Conservation (phyloP, 129 eudicot species). For the Arctium minus region DNA sequence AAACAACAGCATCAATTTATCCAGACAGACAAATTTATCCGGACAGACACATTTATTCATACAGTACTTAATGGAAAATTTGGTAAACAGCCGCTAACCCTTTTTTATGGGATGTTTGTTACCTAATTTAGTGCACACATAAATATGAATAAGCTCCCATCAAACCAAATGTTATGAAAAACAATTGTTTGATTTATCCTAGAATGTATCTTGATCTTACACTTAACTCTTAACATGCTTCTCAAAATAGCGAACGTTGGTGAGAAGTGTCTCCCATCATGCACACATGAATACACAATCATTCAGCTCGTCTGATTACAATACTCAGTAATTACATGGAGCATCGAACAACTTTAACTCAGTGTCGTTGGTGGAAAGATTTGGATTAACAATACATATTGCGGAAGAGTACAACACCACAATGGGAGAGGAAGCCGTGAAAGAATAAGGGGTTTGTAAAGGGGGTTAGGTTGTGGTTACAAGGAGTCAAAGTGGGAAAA, state of each 20-base stretch:
- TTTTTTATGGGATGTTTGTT: background rate
- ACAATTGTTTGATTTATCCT: background rate
- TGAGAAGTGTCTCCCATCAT: background rate
- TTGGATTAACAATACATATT: background rate
- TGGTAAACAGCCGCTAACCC: background rate
- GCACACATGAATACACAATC: background rate
- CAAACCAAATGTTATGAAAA: background rate
- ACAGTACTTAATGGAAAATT: too few species aligned
- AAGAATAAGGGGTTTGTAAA: background rate
- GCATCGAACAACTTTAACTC: background rate
- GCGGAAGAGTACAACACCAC: background rate
- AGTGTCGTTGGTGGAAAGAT: background rate
- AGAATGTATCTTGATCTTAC: background rate
- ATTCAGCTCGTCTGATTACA: background rate
- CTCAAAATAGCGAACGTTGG: background rate
- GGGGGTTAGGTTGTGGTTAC: background rate
- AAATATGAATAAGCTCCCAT: background rate
- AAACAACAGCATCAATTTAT: too few species aligned
- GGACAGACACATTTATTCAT: too few species aligned
- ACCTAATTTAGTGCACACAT: background rate
- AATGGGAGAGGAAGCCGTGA: background rate
- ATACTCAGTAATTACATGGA: background rate
- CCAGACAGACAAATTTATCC: too few species aligned
- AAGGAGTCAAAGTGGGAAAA: background rate
- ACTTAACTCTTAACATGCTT: background rate